Conservation (phyloP, 345 rosid genomes). For the Dipteronia sinensis region DNA sequence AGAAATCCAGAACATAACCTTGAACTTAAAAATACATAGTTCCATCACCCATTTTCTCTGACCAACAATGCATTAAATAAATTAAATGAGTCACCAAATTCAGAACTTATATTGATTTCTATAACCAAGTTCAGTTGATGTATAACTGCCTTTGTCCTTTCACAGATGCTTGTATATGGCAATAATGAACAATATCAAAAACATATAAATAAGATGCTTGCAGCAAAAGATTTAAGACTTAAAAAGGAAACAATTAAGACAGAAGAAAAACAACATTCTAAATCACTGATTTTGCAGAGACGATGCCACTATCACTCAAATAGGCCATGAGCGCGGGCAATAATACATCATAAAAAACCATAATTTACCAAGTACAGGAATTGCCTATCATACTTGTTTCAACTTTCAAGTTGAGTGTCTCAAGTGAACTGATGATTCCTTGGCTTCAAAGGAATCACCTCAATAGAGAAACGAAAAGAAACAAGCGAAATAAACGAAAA, state of each 20-base stretch:
- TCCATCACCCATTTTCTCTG: too few species aligned
- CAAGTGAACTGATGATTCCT: conserved; percentile 12
- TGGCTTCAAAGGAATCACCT: conserved; percentile 21
- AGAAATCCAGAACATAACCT: too few species aligned
- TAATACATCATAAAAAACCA: conserved; percentile 8
- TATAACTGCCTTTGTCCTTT: too few species aligned
- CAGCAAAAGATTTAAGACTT: too few species aligned
- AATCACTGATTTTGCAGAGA: conserved; percentile 9
- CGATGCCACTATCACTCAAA: conserved; percentile 25
- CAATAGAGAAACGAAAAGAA: background rate
- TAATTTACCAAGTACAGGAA: conserved; percentile 15
- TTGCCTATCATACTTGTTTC: conserved; percentile 16
- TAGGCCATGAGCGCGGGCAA: conserved; percentile 32
- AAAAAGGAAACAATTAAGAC: background rate
- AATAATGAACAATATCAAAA: too few species aligned
- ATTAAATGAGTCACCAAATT: too few species aligned
- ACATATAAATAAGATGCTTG: too few species aligned
- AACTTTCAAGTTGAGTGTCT: background rate
- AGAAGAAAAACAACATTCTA: background rate
- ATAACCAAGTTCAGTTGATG: too few species aligned
- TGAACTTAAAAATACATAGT: too few species aligned
- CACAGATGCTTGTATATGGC: too few species aligned
- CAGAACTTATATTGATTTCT: too few species aligned
- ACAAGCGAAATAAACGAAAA: background rate
- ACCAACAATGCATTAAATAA: too few species aligned